Evolutionary conservation across 257 asterid genomes (phyloP).

Genomic region (Nicotiana noctiflora): DNA sequence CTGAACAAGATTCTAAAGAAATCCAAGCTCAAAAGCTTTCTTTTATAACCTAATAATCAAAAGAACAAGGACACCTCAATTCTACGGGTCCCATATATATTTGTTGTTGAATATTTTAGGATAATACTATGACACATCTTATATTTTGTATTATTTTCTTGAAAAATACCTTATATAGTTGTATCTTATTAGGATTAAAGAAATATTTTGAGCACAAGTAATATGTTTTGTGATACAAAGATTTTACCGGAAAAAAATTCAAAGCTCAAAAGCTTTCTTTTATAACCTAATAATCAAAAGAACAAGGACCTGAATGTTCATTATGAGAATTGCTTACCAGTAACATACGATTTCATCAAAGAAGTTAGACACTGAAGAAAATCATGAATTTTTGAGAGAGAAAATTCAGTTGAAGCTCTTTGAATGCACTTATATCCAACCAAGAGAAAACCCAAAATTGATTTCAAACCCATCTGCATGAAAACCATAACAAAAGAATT

Average conservation of each 20-base stretch:
- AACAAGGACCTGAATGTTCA: not conserved
- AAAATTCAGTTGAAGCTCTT: slow-evolving; percentile 58
- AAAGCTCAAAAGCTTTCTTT: not conserved
- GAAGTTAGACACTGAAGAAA: slow-evolving; percentile 57
- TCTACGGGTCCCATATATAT: too few species aligned
- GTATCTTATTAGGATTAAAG: too few species aligned
- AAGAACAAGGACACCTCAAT: too few species aligned
- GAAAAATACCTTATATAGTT: too few species aligned
- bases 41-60: not conserved
- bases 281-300: not conserved
- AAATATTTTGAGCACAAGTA: too few species aligned
- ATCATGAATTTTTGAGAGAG: slow-evolving; percentile 50
- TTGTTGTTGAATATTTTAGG: too few species aligned
- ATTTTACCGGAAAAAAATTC: too few species aligned
- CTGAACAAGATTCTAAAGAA: not conserved
- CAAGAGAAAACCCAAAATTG: slow-evolving; percentile 55
- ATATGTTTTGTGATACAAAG: too few species aligned
- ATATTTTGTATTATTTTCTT: too few species aligned
- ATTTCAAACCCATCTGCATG: slow-evolving; percentile 73
- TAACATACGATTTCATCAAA: slow-evolving; percentile 29
- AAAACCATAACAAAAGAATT: not conserved
- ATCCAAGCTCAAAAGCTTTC: not conserved
- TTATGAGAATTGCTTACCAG: slow-evolving; percentile 41
- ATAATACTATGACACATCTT: too few species aligned
- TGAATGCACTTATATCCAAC: slow-evolving; percentile 81